These are phyloP conservation scores for Cladosporium velox DNA, from an alignment of 2,329 filamentous ascomycete genomes.

Conservation along the genomic window DNA sequence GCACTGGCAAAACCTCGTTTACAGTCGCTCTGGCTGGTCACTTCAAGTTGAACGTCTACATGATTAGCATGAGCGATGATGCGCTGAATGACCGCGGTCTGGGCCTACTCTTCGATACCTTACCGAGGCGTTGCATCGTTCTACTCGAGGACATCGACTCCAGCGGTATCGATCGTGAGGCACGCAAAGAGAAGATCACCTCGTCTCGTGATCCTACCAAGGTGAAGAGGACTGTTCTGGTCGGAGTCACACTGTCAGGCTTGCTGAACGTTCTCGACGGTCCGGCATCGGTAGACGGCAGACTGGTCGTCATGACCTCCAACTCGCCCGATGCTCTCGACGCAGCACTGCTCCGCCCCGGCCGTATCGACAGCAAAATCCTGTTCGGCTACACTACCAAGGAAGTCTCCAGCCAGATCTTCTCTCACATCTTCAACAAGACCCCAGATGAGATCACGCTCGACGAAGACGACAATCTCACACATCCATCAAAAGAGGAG, in stretches of 20 bases:
- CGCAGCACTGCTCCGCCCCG: slow-evolving; percentile 69
- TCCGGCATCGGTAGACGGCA: slow-evolving; percentile 72
- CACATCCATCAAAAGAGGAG: slow-evolving; percentile 31
- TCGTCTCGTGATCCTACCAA: slow-evolving; percentile 47
- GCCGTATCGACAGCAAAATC: slow-evolving; percentile 65
- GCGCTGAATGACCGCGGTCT: slow-evolving; percentile 74
- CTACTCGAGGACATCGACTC: slow-evolving; percentile 49
- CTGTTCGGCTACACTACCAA: slow-evolving; percentile 53
- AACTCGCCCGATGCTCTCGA: slow-evolving; percentile 73
- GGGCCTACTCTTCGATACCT: slow-evolving; percentile 41
- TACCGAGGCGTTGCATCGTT: slow-evolving; percentile 46
- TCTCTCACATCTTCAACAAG: slow-evolving; percentile 41
- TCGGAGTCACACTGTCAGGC: slow-evolving; percentile 61
- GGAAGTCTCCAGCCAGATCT: slow-evolving; percentile 43
- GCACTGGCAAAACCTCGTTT: slow-evolving; percentile 33
- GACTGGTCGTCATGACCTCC: slow-evolving; percentile 77
- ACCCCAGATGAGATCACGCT: slow-evolving; percentile 44
- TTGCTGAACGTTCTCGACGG: slow-evolving; percentile 80
- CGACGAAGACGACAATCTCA: slow-evolving; percentile 43
- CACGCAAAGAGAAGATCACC: slow-evolving; percentile 25
- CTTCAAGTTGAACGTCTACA: slow-evolving; percentile 41
- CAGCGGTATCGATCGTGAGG: slow-evolving; percentile 57
- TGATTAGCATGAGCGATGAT: slow-evolving; percentile 62
- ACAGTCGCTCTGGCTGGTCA: slow-evolving; percentile 44
- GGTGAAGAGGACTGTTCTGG: slow-evolving; percentile 41